Evolutionary conservation across 2,329 filamentous ascomycete species (phyloP).

Genomic region (Verticillium klebahnii): DNA sequence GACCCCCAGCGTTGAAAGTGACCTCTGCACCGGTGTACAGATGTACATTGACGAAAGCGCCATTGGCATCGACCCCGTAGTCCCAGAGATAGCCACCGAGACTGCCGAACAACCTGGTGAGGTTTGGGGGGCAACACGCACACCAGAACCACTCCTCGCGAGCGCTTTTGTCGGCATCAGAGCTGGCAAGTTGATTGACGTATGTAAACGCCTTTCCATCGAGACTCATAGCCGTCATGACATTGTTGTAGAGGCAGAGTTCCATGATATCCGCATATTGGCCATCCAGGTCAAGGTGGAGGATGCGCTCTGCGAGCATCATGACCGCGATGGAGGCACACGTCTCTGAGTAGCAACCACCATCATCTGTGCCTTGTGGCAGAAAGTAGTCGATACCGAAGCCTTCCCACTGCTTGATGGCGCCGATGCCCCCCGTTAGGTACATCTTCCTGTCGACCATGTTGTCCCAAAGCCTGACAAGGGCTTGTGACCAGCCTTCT

Average conservation of each 20-base stretch:
- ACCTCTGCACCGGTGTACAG: slow-evolving; percentile 48
- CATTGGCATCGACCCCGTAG: slow-evolving; percentile 21
- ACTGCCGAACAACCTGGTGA: slow-evolving; percentile 49
- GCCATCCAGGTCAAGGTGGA: slow-evolving; percentile 47
- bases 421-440: slow-evolving; percentile 56
- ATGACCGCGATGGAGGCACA: slow-evolving; percentile 56
- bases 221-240: slow-evolving; percentile 52
- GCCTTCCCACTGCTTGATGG: slow-evolving; percentile 53
- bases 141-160: slow-evolving; percentile 55
- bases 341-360: slow-evolving; percentile 59
- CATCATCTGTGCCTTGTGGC: slow-evolving; percentile 54
- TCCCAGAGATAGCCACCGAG: slow-evolving; percentile 55
- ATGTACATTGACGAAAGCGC: slow-evolving; percentile 45
- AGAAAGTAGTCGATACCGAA: slow-evolving; percentile 57
- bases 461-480: slow-evolving; percentile 51
- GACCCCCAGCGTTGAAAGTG: slow-evolving; percentile 1
- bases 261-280: slow-evolving; percentile 57
- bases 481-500: slow-evolving; percentile 28
- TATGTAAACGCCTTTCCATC: slow-evolving; percentile 57
- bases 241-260: slow-evolving; percentile 54
- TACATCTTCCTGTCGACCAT: slow-evolving; percentile 61
- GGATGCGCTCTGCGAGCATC: slow-evolving; percentile 53
- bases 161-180: slow-evolving; percentile 40
- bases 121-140: slow-evolving; percentile 58
- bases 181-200: slow-evolving; percentile 55